phyloP scores from a whole-genome alignment of 2,329 filamentous ascomycete species.

The Fusarium devonianum region DNA sequence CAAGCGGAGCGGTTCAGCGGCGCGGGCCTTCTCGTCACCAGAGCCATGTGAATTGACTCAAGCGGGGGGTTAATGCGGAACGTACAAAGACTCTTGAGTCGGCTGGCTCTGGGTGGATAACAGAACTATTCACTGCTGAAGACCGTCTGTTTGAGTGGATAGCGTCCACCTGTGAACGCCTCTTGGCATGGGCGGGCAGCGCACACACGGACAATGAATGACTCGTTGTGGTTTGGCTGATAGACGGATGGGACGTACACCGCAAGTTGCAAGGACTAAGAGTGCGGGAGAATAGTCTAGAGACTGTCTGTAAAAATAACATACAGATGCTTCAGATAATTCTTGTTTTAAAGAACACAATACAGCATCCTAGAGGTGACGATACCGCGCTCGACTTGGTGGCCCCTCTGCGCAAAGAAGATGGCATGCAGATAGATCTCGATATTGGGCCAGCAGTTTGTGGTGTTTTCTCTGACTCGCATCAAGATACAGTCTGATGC shows the following conservation, averaged over 20 bases:
- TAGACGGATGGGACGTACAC: slow-evolving; percentile 9
- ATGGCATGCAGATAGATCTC: too few relatives aligned
- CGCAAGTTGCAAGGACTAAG: slow-evolving; percentile 19
- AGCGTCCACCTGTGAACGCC: background rate
- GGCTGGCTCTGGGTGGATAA: background rate
- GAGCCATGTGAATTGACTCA: slow-evolving; percentile 19
- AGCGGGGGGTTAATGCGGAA: slow-evolving; percentile 11
- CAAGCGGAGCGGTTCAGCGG: slow-evolving; percentile 23
- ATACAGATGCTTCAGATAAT: too few relatives aligned
- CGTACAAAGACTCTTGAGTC: slow-evolving; percentile 1
- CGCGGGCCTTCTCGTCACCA: slow-evolving; percentile 23
- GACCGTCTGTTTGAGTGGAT: background rate
- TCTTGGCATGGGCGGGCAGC: background rate
- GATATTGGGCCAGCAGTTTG: background rate
- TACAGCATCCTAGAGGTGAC: too few relatives aligned
- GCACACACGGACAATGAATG: slow-evolving; percentile 8
- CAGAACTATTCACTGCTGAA: background rate
- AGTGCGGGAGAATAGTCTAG: slow-evolving; percentile 1
- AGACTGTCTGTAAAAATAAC: background rate
- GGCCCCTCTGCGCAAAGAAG: too few relatives aligned
- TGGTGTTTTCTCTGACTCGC: background rate
- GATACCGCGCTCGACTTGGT: too few relatives aligned
- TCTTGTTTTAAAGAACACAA: too few relatives aligned
- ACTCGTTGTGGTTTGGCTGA: slow-evolving; percentile 14
- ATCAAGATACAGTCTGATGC: background rate